Evolutionary conservation across 208 protist genomes (phyloP).

Genomic region (Leishmania tarentolae): DNA sequence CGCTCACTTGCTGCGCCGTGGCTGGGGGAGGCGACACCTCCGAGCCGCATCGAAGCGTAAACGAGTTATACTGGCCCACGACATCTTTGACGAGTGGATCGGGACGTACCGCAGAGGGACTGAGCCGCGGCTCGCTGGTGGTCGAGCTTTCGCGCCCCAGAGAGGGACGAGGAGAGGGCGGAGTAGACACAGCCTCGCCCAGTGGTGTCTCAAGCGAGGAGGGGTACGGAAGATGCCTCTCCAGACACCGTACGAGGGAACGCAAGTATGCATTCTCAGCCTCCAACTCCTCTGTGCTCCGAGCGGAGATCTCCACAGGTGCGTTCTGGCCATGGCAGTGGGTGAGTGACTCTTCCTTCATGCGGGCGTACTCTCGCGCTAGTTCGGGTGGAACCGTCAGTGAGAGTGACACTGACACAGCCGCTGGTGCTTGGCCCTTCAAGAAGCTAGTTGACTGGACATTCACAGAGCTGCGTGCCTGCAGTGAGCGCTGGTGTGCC

Average conservation of each 20-base stretch:
- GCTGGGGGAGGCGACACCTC: conserved; percentile 6
- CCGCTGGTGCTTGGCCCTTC: background rate
- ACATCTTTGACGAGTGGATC: background rate
- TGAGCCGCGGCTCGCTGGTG: conserved; percentile 6
- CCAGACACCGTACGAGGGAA: conserved; percentile 16
- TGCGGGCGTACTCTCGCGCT: conserved; percentile 5
- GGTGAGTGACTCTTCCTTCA: conserved; percentile 7
- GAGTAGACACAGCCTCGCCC: background rate
- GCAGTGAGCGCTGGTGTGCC: conserved; percentile 7
- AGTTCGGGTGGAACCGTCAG: conserved; percentile 13
- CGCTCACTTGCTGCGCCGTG: conserved; percentile 17
- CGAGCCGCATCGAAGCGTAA: background rate
- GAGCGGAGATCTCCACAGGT: background rate
- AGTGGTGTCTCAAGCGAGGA: background rate
- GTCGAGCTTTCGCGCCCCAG: background rate
- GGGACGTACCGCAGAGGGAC: conserved; percentile 18
- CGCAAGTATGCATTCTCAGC: conserved; percentile 45
- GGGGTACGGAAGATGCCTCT: conserved; percentile 14
- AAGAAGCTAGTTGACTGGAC: background rate
- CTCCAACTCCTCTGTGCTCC: conserved; percentile 29
- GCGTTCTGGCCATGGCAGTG: background rate
- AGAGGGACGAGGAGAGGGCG: background rate
- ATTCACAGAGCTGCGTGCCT: conserved; percentile 16
- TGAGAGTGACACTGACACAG: background rate
- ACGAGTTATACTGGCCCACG: background rate